Percentiles rank a stretch among this genome's conserved stretches.
phyloP scores from a whole-genome alignment of 495 filamentous ascomycete genomes.

The Hypoxylon cercidicola region DNA sequence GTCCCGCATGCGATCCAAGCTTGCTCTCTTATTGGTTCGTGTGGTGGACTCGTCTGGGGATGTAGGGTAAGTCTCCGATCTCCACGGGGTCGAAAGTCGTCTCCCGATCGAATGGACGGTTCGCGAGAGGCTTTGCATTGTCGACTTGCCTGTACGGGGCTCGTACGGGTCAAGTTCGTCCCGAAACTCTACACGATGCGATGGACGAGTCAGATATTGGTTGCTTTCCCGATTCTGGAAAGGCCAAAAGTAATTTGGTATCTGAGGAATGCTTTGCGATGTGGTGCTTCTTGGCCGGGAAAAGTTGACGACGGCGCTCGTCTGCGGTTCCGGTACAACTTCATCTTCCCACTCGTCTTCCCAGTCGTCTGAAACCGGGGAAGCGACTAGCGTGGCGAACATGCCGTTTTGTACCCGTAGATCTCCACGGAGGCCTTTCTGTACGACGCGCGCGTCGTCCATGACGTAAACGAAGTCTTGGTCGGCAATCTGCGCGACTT shows the following conservation, averaged over 20 bases:
- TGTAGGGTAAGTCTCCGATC: neutral
- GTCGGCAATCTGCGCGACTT: conserved; percentile 79
- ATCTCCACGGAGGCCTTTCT: conserved; percentile 67
- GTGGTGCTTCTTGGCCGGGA: conserved; percentile 21
- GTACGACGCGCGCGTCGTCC: conserved; percentile 73
- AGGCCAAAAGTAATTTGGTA: conserved; percentile 30
- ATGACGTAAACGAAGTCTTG: conserved; percentile 85
- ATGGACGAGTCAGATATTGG: conserved; percentile 2
- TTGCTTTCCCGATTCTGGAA: conserved; percentile 7
- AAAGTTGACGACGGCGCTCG: conserved; percentile 17
- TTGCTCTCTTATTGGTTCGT: conserved; percentile 6
- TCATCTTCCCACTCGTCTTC: neutral
- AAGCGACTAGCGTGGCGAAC: conserved; percentile 41
- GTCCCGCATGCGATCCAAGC: conserved; percentile 32
- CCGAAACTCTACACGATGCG: neutral
- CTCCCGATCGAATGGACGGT: neutral
- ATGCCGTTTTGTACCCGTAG: conserved; percentile 48
- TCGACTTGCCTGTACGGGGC: neutral
- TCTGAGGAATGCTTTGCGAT: conserved; percentile 3
- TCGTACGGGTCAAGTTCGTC: conserved; percentile 3
- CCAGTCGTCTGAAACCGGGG: conserved; percentile 6
- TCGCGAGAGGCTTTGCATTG: neutral
- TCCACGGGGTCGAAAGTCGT: conserved; percentile 12
- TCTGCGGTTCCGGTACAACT: neutral
- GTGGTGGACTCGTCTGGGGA: neutral